A percentile compares a stretch with the other conserved stretches of the same genome.
Conservation (phyloP, 257 asterid species). For the Capsicum pubescens region DNA sequence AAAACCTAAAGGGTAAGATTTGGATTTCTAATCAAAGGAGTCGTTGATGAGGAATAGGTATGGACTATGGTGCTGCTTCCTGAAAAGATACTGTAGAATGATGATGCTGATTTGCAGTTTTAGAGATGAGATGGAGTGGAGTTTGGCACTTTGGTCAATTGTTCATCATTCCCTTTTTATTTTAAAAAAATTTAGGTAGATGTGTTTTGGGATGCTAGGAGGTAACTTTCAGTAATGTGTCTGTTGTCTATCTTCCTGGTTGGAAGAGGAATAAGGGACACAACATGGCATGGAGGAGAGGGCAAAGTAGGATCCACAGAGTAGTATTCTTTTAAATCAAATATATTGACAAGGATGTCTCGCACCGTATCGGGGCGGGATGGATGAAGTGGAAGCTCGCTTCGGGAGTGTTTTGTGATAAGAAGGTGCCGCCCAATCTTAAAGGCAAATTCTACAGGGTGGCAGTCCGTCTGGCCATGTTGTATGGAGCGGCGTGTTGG, state of each 20-base stretch:
- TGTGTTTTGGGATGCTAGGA: background rate
- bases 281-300: background rate
- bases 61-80: background rate
- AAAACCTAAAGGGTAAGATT: background rate
- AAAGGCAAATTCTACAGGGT: too few relatives aligned
- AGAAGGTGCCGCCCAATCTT: too few relatives aligned
- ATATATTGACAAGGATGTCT: too few relatives aligned
- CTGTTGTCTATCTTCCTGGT: background rate
- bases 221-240: background rate
- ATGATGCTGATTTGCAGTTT: conserved; percentile 1
- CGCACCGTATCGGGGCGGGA: too few relatives aligned
- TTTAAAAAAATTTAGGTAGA: background rate
- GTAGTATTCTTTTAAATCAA: conserved; percentile 13
- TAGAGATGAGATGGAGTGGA: background rate
- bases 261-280: background rate
- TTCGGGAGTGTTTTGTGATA: too few relatives aligned
- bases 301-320: background rate
- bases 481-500: too few relatives aligned
- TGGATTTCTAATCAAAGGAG: background rate
- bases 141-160: background rate
- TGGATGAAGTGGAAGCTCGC: too few relatives aligned
- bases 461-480: too few relatives aligned
- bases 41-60: background rate
- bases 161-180: background rate
- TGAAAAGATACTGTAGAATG: background rate